Conservation (phyloP, 352 stramenopile species). For the Pythium folliculosum region DNA sequence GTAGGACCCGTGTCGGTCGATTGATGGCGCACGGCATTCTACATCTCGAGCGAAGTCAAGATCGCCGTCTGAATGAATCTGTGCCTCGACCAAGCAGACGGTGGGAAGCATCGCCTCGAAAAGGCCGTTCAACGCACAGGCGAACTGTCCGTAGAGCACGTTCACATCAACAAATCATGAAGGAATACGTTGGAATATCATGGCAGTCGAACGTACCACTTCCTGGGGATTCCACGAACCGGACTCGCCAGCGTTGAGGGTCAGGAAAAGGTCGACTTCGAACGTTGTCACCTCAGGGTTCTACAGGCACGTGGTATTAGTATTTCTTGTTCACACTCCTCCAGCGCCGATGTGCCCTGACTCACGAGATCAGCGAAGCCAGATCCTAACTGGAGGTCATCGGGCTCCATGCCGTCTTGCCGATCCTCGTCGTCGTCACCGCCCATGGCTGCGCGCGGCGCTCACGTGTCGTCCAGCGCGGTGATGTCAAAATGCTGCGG, state of each 20-base stretch:
- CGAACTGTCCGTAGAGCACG: constrained; percentile 12
- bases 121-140: constrained; percentile 11
- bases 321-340: too few species aligned
- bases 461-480: too few species aligned
- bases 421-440: background rate
- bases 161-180: background rate
- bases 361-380: background rate
- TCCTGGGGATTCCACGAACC: background rate
- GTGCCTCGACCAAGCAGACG: background rate
- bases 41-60: constrained; percentile 13
- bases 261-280: constrained; percentile 13
- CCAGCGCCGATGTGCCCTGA: too few species aligned
- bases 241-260: background rate
- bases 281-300: constrained; percentile 5
- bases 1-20: constrained; percentile 26
- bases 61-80: constrained; percentile 13
- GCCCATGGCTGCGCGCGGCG: background rate
- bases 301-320: background rate
- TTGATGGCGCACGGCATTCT: background rate
- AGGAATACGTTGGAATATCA: background rate
- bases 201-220: constrained; percentile 5
- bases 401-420: background rate
- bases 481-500: background rate
- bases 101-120: constrained; percentile 17
- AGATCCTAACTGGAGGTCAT: background rate